Conservation (phyloP, 2,329 filamentous ascomycete genomes). For the Periglandula ipomoeae region DNA sequence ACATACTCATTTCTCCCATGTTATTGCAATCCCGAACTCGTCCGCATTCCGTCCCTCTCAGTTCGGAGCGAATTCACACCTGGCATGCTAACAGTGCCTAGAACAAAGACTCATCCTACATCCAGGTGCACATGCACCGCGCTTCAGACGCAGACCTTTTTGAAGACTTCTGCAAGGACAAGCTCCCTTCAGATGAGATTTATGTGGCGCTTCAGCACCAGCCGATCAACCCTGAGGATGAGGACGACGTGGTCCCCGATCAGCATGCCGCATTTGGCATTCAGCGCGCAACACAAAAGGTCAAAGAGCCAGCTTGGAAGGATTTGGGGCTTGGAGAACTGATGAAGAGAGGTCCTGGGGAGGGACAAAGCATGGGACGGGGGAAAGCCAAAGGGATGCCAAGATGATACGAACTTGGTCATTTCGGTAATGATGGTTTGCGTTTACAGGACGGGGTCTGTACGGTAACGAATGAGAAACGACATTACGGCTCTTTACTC, state of each 20-base stretch:
- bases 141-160: slow-evolving; percentile 69
- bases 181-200: slow-evolving; percentile 67
- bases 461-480: too few species aligned
- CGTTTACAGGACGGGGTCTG: too few species aligned
- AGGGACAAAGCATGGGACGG: not conserved
- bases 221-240: slow-evolving; percentile 78
- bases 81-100: slow-evolving; percentile 18
- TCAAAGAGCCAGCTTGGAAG: slow-evolving; percentile 66
- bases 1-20: too few species aligned
- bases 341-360: slow-evolving; percentile 51
- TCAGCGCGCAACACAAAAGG: slow-evolving; percentile 65
- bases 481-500: too few species aligned
- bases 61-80: too few species aligned
- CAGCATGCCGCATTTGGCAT: slow-evolving; percentile 86
- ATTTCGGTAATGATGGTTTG: too few species aligned
- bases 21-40: too few species aligned
- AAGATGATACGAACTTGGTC: too few species aligned
- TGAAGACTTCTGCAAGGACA: slow-evolving; percentile 65
- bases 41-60: too few species aligned
- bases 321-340: slow-evolving; percentile 66
- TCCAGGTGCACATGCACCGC: slow-evolving; percentile 65
- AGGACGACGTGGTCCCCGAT: slow-evolving; percentile 81
- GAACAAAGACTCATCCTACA: slow-evolving; percentile 69
- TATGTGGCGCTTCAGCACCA: slow-evolving; percentile 73
- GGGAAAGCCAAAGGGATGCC: not conserved